Conservation (phyloP, 768 basidiomycete genomes). For the Auricularia auricula-judae region DNA sequence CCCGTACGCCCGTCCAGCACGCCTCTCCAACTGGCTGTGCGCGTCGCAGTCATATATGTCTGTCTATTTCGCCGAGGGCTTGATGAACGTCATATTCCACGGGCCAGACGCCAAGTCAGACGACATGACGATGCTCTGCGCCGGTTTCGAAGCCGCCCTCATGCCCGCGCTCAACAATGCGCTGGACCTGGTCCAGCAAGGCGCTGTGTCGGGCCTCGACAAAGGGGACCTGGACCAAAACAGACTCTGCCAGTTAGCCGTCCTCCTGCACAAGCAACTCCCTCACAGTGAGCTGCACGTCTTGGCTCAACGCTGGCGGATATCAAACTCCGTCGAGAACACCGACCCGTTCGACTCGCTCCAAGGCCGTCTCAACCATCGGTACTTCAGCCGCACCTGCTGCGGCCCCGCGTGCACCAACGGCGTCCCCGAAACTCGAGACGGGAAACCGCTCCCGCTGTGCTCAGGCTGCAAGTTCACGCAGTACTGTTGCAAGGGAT, state of each 20-base stretch:
- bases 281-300: background rate
- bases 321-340: background rate
- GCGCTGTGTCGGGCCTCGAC: background rate
- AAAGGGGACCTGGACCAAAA: background rate
- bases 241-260: background rate
- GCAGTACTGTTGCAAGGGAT: conserved; percentile 25
- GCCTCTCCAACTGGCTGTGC: background rate
- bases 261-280: background rate
- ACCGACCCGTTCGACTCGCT: background rate
- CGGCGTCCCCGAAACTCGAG: background rate
- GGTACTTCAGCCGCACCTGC: background rate
- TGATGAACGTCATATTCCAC: background rate
- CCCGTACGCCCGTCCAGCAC: background rate
- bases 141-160: background rate
- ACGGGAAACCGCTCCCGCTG: background rate
- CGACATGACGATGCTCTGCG: background rate
- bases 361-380: background rate
- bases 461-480: conserved; percentile 17
- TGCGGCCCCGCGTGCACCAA: background rate
- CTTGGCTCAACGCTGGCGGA: background rate
- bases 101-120: background rate
- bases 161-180: background rate
- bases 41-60: background rate
- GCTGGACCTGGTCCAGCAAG: background rate
- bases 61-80: background rate